Evolutionary conservation across 2,329 filamentous ascomycete species (phyloP), one percentile per base, ranked within the genome.

Genomic region (Ascosphaera acerosa): DNA sequence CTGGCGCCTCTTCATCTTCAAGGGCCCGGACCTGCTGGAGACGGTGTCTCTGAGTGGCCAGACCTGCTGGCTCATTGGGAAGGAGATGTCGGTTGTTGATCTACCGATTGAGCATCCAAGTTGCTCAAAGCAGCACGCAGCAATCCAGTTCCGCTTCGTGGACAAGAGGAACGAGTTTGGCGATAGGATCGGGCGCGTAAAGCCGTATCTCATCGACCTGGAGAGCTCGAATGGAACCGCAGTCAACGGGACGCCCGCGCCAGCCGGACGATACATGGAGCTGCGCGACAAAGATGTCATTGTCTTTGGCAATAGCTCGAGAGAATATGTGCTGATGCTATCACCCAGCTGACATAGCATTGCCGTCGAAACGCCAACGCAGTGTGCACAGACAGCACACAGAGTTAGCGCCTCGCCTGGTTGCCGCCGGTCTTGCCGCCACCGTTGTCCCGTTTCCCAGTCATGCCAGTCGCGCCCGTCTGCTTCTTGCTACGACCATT

Each of bases 321-420:
- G 81, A 43, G 87, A 97, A 53, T 97, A 94, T 50, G 80, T 97
- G n/a, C 51, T 94, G 36, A 87, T 94, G 77, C 62, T 92, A 35
- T 64, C 66, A 18, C 51, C 53, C 15, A 40, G 48, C 19, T 41
- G 37, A 25, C 37, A n/a, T n/a, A 15, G 17, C 28, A 3, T 4
- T n/a, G 15, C 16, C n/a, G 4, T 10, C n/a, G 10, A 3, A 6
- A 7, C 4, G 12, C 9, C 15, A 17, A 9, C 31, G 27, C 18
- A n/a, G 18, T 14, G 22, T 19, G 22, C 23, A n/a, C n/a, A n/a
- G n/a, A n/a, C n/a, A n/a, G n/a, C n/a, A n/a, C n/a, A n/a, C n/a
- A n/a, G 35, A 40, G 10, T 20, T 23, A 20, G 33, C 7, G 19
- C 32, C 14, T 37, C 10, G 43, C 44, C 34, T 48, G 41, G 4